A percentile compares a stretch with the other conserved stretches of the same genome.
These are phyloP conservation scores for Tetrahymena thermophila DNA, from an alignment of 73 alveolate genomes.

Conservation along the genomic window DNA sequence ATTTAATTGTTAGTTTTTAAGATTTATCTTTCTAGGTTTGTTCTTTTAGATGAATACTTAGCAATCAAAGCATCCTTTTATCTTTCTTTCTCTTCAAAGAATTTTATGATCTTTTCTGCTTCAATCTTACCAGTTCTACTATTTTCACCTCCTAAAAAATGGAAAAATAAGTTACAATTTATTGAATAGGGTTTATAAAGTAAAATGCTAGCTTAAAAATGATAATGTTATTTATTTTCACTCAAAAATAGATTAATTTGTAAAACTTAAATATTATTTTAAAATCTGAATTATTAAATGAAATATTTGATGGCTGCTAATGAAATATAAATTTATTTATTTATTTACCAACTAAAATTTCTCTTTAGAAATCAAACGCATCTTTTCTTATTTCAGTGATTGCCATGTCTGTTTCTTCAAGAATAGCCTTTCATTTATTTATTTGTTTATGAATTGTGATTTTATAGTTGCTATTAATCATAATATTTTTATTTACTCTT, in stretches of 20 bases:
- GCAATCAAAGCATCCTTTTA: slow-evolving; percentile 76
- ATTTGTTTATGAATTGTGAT: background rate
- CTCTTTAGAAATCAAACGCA: slow-evolving; percentile 82
- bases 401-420: slow-evolving; percentile 77
- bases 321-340: background rate
- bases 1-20: slow-evolving; percentile 77
- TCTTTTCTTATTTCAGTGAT: slow-evolving; percentile 84
- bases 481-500: slow-evolving; percentile 1
- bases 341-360: slow-evolving; percentile 37
- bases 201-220: too few relatives aligned
- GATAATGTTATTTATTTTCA: background rate
- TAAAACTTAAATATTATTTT: too few relatives aligned
- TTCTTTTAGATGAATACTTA: slow-evolving; percentile 66
- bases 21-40: slow-evolving; percentile 60
- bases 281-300: too few relatives aligned
- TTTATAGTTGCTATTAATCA: background rate
- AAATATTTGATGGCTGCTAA: too few relatives aligned
- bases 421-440: slow-evolving; percentile 62
- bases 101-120: slow-evolving; percentile 79
- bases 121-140: slow-evolving; percentile 81
- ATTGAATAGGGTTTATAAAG: too few relatives aligned
- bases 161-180: background rate
- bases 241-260: too few relatives aligned
- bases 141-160: slow-evolving; percentile 65
- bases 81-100: slow-evolving; percentile 74